Base-by-base conservation (phyloP, 2,329 filamentous ascomycete species). In the Cercospora sojina region DNA sequence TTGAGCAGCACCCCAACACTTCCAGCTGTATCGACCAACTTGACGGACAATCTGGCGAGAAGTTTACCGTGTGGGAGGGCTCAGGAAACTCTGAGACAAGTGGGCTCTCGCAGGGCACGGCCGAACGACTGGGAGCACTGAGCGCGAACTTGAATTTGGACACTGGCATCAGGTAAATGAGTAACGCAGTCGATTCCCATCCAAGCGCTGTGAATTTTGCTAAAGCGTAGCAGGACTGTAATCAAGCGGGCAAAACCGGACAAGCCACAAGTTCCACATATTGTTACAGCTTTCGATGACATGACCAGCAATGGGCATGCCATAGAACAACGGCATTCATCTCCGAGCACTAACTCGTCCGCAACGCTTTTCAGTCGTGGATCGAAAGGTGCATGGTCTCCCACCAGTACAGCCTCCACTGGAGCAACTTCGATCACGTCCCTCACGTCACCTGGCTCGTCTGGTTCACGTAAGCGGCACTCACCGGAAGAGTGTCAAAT, bases 361-460 rank as follows among this genome's bases (percentile, higher is more conserved):
- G 51, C 64, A 13, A 57, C 64, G 10, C 60, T 66, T 8, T 61
- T 67, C 32, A 60, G 62, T 10, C 57, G 64, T 18, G 66, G 64
- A 31, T 55, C 56, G 20, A 67, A 69, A 59, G 64, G 64, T 12
- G 65, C 49, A 7, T 74, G 71, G 72, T 77, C 75, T 12, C 75
- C 74, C n/a, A 64, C 66, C 31, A 75, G 75, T 61, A 71, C 70
- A 43, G 68, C 71, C 27, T 79, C 77, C 6, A 79, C 77, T 6
- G 72, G 70, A 25, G 74, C 75, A 18, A 79, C 77, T 1, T 78
- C 76, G 2, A 70, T 75, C 18, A 64, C 64, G 2, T 60, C 58
- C 23, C 23, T 53, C 29, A 71, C 69, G 1, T 76, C 75, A 7
- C 74, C 71, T 6, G 72, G 69, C 57, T 72, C 64, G 35, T 73